phyloP scores from a whole-genome alignment of 495 filamentous ascomycete species.

The Xylaria cubensis region DNA sequence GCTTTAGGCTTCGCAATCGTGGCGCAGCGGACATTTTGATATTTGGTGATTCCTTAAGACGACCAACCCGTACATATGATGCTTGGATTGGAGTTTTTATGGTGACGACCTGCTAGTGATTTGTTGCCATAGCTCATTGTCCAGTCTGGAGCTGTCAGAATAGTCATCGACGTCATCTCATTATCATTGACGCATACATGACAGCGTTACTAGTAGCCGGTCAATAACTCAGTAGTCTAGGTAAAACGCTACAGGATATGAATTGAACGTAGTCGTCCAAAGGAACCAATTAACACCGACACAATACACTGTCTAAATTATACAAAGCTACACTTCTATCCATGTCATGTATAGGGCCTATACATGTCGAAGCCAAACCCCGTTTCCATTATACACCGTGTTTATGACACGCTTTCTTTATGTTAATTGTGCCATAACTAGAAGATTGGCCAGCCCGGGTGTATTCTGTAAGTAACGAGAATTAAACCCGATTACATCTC shows the following conservation, averaged over 20 bases:
- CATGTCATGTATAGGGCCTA: background rate
- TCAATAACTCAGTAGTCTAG: too few species aligned
- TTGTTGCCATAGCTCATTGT: background rate
- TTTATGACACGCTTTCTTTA: background rate
- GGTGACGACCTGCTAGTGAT: too few species aligned
- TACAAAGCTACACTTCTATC: slow-evolving; percentile 8
- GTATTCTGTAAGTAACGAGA: slow-evolving; percentile 66
- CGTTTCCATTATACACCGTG: background rate
- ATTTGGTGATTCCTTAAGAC: background rate
- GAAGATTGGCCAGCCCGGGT: slow-evolving; percentile 59
- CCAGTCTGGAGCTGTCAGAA: background rate
- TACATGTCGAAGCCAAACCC: background rate
- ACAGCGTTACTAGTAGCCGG: too few species aligned
- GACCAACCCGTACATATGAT: too few species aligned
- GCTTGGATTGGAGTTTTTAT: too few species aligned
- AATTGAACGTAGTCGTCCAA: background rate
- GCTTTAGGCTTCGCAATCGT: background rate
- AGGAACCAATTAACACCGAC: background rate
- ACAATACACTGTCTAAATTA: background rate
- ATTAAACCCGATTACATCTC: slow-evolving; percentile 70
- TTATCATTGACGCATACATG: too few species aligned
- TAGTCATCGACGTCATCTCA: background rate
- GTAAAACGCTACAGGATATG: too few species aligned
- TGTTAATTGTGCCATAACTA: slow-evolving; percentile 42
- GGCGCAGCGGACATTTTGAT: background rate